Base-by-base conservation (phyloP, 1,284 basidiomycete species). In the Cutaneotrichosporon sp. region DNA sequence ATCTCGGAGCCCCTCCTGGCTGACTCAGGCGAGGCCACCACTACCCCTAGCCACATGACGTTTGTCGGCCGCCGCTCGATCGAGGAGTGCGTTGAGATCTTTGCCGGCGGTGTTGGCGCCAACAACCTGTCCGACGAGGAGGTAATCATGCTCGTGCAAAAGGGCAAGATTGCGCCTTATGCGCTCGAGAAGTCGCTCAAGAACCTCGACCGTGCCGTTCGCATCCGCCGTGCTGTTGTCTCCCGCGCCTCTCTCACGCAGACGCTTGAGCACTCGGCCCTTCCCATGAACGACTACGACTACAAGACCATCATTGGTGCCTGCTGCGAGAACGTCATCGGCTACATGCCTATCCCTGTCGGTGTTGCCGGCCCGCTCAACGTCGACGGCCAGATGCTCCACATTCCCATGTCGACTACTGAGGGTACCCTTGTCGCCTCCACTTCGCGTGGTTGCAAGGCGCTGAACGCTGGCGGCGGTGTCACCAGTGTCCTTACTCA, bases 271-370 rank as follows among this genome's bases (percentile, higher is more conserved):
- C 70, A 81, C 26, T 95, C 91, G 1, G 86, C 89, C 55, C 83
- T 99, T 18, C 97, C 97, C 0, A 88, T 90, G 85, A 77, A 85
- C 40, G 83, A 89, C 78, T 99, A 97, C 81, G 92, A 98, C 81
- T 99, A 99, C 82, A 88, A 89, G 47, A 88, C 90, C 31, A 94
- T 99, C 60, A 87, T 96, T 70, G 96, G 96, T 66, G 95, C 96
- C 5, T 99, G 97, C 82, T 99, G 97, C 81, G 97, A 99, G 83
- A 99, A 99, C 78, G 97, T 99, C 57, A 88, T 99, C 56, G 97
- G 97, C 26, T 99, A 90, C 80, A 95, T 98, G 81, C 97, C 97
- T 26, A 81, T 99, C 42, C 97, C 97, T 0, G 87, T 99, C 61
- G 97, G 97, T 74, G 91, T 99, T 67, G 97, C 97, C 6, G 97